Base-by-base conservation (phyloP, 495 filamentous ascomycete genomes). In the Rostrohypoxylon terebratum region DNA sequence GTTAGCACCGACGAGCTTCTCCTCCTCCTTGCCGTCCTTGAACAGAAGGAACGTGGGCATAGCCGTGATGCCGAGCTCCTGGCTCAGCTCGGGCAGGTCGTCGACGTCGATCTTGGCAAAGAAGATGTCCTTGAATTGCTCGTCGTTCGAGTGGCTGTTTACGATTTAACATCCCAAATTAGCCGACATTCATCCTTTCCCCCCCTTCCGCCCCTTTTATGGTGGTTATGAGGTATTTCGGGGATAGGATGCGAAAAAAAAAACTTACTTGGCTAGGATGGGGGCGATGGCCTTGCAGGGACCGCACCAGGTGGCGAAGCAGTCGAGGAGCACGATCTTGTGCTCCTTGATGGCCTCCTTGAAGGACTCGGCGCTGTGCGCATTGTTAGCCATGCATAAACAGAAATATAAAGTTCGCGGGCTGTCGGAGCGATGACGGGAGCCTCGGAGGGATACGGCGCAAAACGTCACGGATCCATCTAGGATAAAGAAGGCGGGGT, bases 51-150 rank as follows among this genome's bases (percentile, higher is more conserved):
- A 97, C 11, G 95, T 97, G 62, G 96, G 96, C 96, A 99, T 98
- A 76, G 96, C 94, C 74, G 92, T 91, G 83, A 99, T 88, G 70
- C 88, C 89, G 62, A 96, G 89, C 76, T 96, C 89, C 74, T 90
- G 86, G 38, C 92, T 91, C 14, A 97, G 89, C 0, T 91, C 88
- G 64, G 90, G 80, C 28, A 95, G 83, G 68, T 92, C 83, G 81
- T 99, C 96, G 68, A 98, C 94, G 82, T 98, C 94, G 78, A 99
- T 80, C 87, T 98, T 97, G 88, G 88, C 91, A 84, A 97, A 98
- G 76, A 87, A 84, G 73, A 89, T 86, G 63, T 82, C 65, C 62
- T 74, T 68, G 70, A 76, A 75, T 42, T 63, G 18, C 5, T 76
- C 68, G 11, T 70, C 65, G 44, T 77, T 58, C 40, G 68, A 74